These are phyloP conservation scores for Alternaria sp. DNA, from an alignment of 2,329 filamentous ascomycete genomes.

Conservation along the genomic window DNA sequence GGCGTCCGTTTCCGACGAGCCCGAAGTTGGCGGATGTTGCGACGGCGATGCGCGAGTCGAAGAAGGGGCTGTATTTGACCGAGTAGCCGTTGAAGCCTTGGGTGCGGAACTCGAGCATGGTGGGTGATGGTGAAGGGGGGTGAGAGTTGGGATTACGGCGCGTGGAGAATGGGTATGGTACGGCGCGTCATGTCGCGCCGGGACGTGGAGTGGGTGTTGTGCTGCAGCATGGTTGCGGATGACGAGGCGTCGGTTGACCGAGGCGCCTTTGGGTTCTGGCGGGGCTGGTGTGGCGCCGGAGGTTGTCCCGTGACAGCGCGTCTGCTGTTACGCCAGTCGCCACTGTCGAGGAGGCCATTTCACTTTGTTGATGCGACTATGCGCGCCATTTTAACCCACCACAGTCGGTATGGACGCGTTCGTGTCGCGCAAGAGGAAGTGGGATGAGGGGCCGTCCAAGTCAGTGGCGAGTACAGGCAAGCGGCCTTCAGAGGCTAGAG, in stretches of 20 bases:
- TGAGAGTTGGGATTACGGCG: conserved; percentile 12
- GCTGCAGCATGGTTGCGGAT: conserved; percentile 24
- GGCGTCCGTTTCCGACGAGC: conserved; percentile 90
- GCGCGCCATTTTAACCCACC: neutral
- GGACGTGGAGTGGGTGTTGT: conserved; percentile 19
- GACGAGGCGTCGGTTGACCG: conserved; percentile 27
- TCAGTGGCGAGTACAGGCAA: neutral
- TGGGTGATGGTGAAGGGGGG: conserved; percentile 17
- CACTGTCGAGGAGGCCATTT: neutral
- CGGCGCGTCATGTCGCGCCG: conserved; percentile 24
- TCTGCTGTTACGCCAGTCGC: neutral
- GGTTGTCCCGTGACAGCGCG: conserved; percentile 26
- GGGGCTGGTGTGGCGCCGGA: conserved; percentile 18
- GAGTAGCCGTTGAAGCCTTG: conserved; percentile 94
- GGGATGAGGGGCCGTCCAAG: conserved; percentile 17
- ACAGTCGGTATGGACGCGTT: conserved; percentile 45
- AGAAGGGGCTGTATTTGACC: conserved; percentile 98
- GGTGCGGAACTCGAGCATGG: conserved; percentile 93
- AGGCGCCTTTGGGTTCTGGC: conserved; percentile 23
- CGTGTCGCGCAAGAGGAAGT: conserved; percentile 46
- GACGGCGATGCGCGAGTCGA: conserved; percentile 91
- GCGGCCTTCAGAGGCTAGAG: neutral
- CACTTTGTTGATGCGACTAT: neutral
- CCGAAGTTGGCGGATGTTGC: conserved; percentile 94
- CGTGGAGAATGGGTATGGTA: conserved; percentile 7